Percentiles rank a stretch among this genome's conserved stretches.
phyloP scores from a whole-genome alignment of 2,329 filamentous ascomycete species.

The Fusarium sp. region DNA sequence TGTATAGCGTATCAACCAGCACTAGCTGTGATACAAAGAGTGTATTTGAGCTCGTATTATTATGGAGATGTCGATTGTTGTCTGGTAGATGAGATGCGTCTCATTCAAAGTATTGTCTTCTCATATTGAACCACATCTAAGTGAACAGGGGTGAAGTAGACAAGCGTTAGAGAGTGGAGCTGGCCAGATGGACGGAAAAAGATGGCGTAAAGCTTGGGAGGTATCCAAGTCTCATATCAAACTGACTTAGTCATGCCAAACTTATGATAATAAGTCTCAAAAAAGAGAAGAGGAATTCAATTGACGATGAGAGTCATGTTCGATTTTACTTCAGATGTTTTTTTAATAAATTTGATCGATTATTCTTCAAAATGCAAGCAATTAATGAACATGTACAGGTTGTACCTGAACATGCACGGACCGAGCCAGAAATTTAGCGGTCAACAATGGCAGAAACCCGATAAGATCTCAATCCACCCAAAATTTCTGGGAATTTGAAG shows the following conservation, averaged over 20 bases:
- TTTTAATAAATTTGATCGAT: not conserved
- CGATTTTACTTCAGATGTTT: accelerated
- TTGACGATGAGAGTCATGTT: not conserved
- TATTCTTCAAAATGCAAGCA: not conserved
- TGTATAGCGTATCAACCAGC: not conserved
- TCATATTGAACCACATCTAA: constrained; percentile 40
- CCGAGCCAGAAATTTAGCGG: constrained; percentile 50
- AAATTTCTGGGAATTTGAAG: constrained; percentile 50
- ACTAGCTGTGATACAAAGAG: constrained; percentile 6
- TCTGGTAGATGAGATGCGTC: constrained; percentile 6
- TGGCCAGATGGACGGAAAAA: constrained; percentile 17
- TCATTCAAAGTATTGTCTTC: constrained; percentile 25
- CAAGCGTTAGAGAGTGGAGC: constrained; percentile 28
- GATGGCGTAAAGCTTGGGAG: not conserved
- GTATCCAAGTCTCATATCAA: not conserved
- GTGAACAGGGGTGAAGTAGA: constrained; percentile 21
- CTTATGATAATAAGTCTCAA: not conserved
- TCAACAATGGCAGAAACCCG: constrained; percentile 53
- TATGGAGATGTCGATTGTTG: not conserved
- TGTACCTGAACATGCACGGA: not conserved
- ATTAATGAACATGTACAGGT: not conserved
- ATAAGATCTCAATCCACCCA: constrained; percentile 51
- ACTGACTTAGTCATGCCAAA: not conserved
- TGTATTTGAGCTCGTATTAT: not conserved
- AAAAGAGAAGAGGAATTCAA: accelerated